These are phyloP conservation scores for Pleurotus giganteus DNA, from an alignment of 768 basidiomycete species.

Conservation along the genomic window DNA sequence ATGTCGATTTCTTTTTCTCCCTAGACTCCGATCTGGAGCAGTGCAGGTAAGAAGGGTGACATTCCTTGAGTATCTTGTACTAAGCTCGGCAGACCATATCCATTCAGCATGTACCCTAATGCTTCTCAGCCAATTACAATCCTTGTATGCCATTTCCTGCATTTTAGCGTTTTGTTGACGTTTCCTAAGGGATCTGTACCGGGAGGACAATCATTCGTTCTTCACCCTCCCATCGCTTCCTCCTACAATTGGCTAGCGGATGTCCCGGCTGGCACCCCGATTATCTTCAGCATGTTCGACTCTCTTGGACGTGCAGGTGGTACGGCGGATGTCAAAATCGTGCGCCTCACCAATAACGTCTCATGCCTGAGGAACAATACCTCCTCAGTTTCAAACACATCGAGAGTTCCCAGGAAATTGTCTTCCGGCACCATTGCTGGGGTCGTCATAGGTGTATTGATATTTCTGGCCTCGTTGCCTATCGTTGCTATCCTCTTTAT, in stretches of 20 bases:
- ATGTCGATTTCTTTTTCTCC: slow-evolving; percentile 44
- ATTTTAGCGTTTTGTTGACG: neutral
- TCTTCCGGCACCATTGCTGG: slow-evolving; percentile 49
- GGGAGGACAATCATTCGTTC: slow-evolving; percentile 47
- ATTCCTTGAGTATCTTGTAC: neutral
- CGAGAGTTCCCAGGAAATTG: slow-evolving; percentile 16
- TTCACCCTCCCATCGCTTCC: slow-evolving; percentile 37
- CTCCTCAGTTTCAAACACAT: slow-evolving; percentile 35
- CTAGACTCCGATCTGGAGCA: slow-evolving; percentile 53
- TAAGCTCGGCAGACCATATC: slow-evolving; percentile 36
- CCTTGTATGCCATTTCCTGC: slow-evolving; percentile 23
- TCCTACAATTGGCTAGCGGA: slow-evolving; percentile 54
- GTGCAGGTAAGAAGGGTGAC: slow-evolving; percentile 57
- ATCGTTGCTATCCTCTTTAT: slow-evolving; percentile 53
- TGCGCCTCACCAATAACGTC: slow-evolving; percentile 43
- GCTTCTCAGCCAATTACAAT: slow-evolving; percentile 57
- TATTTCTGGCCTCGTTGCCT: slow-evolving; percentile 49
- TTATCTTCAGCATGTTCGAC: slow-evolving; percentile 59
- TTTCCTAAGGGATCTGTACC: slow-evolving; percentile 57
- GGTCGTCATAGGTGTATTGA: slow-evolving; percentile 49
- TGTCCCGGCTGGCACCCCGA: slow-evolving; percentile 53
- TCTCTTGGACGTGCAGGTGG: slow-evolving; percentile 53
- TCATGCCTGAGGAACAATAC: slow-evolving; percentile 54
- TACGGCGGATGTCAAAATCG: slow-evolving; percentile 48
- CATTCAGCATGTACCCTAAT: slow-evolving; percentile 39